A percentile compares a stretch with the other conserved stretches of the same genome.
phyloP scores from a whole-genome alignment of 306 rosid species.

The Medicago ruthenica region DNA sequence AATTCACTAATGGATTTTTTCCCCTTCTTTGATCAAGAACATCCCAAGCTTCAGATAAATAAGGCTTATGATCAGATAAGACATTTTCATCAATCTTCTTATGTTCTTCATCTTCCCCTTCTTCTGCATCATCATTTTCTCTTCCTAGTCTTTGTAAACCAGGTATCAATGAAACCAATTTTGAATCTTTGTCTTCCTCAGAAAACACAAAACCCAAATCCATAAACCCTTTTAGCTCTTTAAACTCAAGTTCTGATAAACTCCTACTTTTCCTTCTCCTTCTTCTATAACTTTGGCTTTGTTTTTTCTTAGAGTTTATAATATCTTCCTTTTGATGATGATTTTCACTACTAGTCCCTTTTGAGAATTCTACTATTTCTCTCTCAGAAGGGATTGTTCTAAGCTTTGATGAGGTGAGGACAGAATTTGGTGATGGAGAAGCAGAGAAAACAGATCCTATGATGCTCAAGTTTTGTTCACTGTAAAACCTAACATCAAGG shows the following conservation, averaged over 20 bases:
- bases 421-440: constrained; percentile 50
- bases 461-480: constrained; percentile 50
- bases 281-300: constrained; percentile 20
- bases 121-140: constrained; percentile 12
- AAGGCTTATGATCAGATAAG: constrained; percentile 56
- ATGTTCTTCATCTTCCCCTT: constrained; percentile 21
- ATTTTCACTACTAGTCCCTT: background rate
- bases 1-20: constrained; percentile 48
- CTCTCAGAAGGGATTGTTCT: constrained; percentile 58
- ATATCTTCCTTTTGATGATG: background rate
- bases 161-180: constrained; percentile 69
- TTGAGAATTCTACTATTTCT: constrained; percentile 48
- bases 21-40: constrained; percentile 49
- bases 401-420: constrained; percentile 46
- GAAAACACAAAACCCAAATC: constrained; percentile 90
- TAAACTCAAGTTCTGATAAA: constrained; percentile 71
- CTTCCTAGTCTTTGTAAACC: constrained; percentile 67
- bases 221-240: constrained; percentile 85
- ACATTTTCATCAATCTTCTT: constrained; percentile 37
- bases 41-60: constrained; percentile 86
- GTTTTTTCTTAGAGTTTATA: constrained; percentile 21
- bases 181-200: constrained; percentile 65
- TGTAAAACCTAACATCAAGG: constrained; percentile 53
- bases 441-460: constrained; percentile 38
- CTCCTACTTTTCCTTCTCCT: constrained; percentile 46